phyloP scores from a whole-genome alignment of 345 rosid genomes.

The Aquilaria malaccensis region DNA sequence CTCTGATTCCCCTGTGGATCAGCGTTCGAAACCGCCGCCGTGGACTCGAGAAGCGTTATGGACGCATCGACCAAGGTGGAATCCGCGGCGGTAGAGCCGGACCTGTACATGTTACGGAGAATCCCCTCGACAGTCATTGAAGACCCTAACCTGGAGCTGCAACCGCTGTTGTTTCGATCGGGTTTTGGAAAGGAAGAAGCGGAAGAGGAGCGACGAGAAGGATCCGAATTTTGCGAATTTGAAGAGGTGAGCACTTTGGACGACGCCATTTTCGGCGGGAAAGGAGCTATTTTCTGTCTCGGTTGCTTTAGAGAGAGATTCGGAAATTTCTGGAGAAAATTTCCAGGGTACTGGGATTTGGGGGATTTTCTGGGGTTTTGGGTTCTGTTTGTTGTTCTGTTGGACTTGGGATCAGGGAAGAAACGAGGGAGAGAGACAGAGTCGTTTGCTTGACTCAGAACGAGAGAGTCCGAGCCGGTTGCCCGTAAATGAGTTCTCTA shows the following conservation, averaged over 20 bases:
- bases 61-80: constrained; percentile 31
- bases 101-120: constrained; percentile 22
- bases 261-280: constrained; percentile 48
- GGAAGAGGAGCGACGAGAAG: constrained; percentile 39
- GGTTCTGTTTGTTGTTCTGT: constrained; percentile 9
- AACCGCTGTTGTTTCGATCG: constrained; percentile 16
- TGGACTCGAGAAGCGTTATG: constrained; percentile 33
- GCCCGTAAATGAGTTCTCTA: too few species aligned
- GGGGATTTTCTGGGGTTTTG: constrained; percentile 12
- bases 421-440: neutral
- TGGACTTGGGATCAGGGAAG: constrained; percentile 25
- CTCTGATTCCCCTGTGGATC: constrained; percentile 16
- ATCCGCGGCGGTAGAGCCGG: constrained; percentile 18
- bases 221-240: constrained; percentile 55
- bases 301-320: neutral
- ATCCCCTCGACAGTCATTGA: constrained; percentile 45
- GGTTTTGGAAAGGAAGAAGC: constrained; percentile 34
- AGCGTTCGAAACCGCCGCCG: constrained; percentile 9
- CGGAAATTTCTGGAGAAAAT: neutral
- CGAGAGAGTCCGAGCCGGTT: too few species aligned
- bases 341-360: constrained; percentile 13
- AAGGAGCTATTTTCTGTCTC: neutral
- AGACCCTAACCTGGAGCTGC: constrained; percentile 15
- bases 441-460: too few species aligned
- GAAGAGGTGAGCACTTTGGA: constrained; percentile 60